Evolutionary conservation across 768 basidiomycete species (phyloP).

Genomic region (Termitomyces sp.): DNA sequence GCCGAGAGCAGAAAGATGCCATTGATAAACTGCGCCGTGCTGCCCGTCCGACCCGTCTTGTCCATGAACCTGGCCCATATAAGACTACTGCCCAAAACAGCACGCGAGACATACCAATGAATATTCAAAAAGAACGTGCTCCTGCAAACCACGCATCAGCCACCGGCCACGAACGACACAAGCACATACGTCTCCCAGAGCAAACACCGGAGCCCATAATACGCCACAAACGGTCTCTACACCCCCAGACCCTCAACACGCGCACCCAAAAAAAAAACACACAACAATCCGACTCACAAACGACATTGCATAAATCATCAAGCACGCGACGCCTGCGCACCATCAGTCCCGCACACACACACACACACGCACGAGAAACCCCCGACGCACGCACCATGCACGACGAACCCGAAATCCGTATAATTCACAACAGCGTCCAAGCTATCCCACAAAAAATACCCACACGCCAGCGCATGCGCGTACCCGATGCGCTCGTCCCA

Average conservation of each 20-base stretch:
- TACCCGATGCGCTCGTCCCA: conserved; percentile 58
- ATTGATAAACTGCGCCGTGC: conserved; percentile 63
- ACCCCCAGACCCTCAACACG: not conserved
- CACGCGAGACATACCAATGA: conserved; percentile 55
- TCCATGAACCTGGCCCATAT: conserved; percentile 57
- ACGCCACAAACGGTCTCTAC: conserved; percentile 72
- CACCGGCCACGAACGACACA: too few relatives aligned
- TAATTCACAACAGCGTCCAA: conserved; percentile 66
- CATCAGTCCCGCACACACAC: too few relatives aligned
- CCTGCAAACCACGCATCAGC: conserved; percentile 22
- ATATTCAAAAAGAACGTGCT: conserved; percentile 87
- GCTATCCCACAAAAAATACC: conserved; percentile 87
- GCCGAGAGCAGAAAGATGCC: conserved; percentile 58
- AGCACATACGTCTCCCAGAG: conserved; percentile 71
- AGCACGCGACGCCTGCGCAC: conserved; percentile 50
- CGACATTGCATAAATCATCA: conserved; percentile 58
- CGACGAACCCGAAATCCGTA: conserved; percentile 66
- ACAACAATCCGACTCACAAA: conserved; percentile 51
- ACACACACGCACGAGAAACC: too few relatives aligned
- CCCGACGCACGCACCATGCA: conserved; percentile 53
- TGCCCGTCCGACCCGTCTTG: conserved; percentile 69
- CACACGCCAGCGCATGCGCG: conserved; percentile 64
- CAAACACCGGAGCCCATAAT: conserved; percentile 72
- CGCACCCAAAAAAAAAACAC: not conserved
- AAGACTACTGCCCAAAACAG: not conserved